These are phyloP conservation scores for Naganishia antarctica DNA, from an alignment of 768 basidiomycete genomes.

Conservation along the genomic window DNA sequence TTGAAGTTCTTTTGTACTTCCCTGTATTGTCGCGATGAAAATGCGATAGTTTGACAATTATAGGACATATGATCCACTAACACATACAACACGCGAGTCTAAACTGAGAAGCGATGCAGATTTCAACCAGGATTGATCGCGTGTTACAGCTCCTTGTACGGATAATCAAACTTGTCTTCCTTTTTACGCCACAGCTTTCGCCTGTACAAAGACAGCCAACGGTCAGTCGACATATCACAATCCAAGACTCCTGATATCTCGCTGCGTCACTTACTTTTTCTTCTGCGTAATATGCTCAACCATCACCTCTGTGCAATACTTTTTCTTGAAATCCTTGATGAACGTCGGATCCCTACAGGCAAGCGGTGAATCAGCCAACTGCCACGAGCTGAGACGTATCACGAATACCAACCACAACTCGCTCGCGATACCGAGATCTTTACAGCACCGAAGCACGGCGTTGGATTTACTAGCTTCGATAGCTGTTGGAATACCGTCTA, in stretches of 20 bases:
- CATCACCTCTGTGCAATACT: constrained; percentile 78
- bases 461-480: constrained; percentile 95
- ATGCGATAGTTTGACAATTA: too few relatives aligned
- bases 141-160: constrained; percentile 63
- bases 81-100: too few relatives aligned
- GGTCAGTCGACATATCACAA: neutral
- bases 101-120: too few relatives aligned
- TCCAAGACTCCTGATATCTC: neutral
- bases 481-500: constrained; percentile 81
- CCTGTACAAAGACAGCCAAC: constrained; percentile 52
- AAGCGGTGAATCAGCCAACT: neutral
- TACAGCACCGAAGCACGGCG: constrained; percentile 94
- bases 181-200: constrained; percentile 60
- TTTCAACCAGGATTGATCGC: constrained; percentile 29
- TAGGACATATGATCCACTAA: too few relatives aligned
- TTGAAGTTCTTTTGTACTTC: too few relatives aligned
- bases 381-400: too few relatives aligned
- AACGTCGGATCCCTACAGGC: constrained; percentile 90
- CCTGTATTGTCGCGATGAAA: too few relatives aligned
- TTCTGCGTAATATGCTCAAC: constrained; percentile 77
- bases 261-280: constrained; percentile 84
- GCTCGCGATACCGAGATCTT: constrained; percentile 90
- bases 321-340: constrained; percentile 83
- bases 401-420: constrained; percentile 71
- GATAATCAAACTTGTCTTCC: constrained; percentile 64